Evolutionary conservation across 225 moss, liverwort and hornwort species (phyloP).

Genomic region (Physcomitrellopsis africana): DNA sequence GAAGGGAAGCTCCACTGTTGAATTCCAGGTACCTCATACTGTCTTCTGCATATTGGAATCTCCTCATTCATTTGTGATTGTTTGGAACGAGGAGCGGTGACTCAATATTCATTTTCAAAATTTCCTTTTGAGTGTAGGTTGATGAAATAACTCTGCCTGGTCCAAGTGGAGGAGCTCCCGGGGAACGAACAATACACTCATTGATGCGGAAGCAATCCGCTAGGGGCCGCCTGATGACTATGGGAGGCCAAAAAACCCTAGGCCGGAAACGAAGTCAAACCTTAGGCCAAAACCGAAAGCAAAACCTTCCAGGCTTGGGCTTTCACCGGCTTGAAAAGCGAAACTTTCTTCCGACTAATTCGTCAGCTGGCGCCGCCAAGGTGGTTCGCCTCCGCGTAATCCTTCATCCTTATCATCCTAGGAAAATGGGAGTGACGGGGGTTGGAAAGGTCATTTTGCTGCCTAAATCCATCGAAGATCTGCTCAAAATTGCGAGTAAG

Average conservation of each 20-base stretch:
- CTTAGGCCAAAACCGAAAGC: too few relatives aligned
- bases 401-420: conserved; percentile 22
- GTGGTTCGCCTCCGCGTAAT: neutral
- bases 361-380: too few relatives aligned
- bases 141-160: conserved; percentile 25
- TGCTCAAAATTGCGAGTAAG: conserved; percentile 29
- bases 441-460: conserved; percentile 20
- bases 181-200: conserved; percentile 7
- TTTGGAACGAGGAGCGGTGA: too few relatives aligned
- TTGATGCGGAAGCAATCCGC: conserved; percentile 28
- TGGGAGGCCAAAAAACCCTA: too few relatives aligned
- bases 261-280: too few relatives aligned
- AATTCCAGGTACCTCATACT: conserved; percentile 40
- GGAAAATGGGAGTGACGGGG: neutral
- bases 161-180: neutral
- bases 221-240: conserved; percentile 3
- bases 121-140: conserved; percentile 22
- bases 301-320: too few relatives aligned
- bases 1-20: conserved; percentile 47
- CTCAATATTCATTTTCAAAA: too few relatives aligned
- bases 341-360: too few relatives aligned
- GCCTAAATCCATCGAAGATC: conserved; percentile 15
- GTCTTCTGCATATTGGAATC: neutral
- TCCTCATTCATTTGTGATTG: neutral
- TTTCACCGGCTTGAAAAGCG: too few relatives aligned